A percentile compares a stretch with the other conserved stretches of the same genome.
These are phyloP conservation scores for Ustilago shanxiensis DNA, from an alignment of 1,284 basidiomycete genomes.

Conservation along the genomic window DNA sequence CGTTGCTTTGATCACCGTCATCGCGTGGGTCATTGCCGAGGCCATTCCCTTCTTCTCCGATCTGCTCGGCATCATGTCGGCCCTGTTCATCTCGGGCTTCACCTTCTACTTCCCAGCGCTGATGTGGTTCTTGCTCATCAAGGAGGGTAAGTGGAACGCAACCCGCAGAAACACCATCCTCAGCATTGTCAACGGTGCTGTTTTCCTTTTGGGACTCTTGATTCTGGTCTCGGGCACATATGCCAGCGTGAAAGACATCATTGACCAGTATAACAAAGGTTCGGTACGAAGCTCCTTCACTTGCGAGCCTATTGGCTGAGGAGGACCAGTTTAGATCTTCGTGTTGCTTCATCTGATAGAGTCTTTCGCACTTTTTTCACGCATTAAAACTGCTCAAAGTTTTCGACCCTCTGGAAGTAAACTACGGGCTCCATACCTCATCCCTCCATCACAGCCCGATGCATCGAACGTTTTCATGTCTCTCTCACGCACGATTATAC, in stretches of 20 bases:
- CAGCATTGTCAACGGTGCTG: constrained; percentile 40
- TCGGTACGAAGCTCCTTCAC: constrained; percentile 45
- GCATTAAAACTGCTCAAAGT: not conserved
- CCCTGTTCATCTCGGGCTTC: constrained; percentile 57
- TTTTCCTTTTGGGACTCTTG: constrained; percentile 54
- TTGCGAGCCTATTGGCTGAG: constrained; percentile 35
- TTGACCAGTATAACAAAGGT: constrained; percentile 31
- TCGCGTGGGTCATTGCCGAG: constrained; percentile 59
- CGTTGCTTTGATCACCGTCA: constrained; percentile 44
- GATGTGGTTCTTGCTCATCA: constrained; percentile 70
- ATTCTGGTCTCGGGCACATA: constrained; percentile 57
- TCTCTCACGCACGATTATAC: constrained; percentile 5
- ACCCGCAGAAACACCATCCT: constrained; percentile 46
- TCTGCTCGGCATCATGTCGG: constrained; percentile 53
- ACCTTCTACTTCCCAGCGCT: constrained; percentile 71
- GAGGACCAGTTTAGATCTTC: not conserved
- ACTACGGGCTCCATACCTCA: not conserved
- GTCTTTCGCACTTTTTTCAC: not conserved
- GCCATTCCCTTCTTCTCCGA: constrained; percentile 57
- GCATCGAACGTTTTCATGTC: constrained; percentile 12
- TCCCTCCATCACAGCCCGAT: not conserved
- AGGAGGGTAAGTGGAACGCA: constrained; percentile 53
- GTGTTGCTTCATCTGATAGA: not conserved
- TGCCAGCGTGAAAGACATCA: constrained; percentile 45
- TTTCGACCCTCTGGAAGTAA: constrained; percentile 4